These are phyloP conservation scores for Trichoderma arundinaceum DNA, from an alignment of 2,329 filamentous ascomycete genomes.

Conservation along the genomic window DNA sequence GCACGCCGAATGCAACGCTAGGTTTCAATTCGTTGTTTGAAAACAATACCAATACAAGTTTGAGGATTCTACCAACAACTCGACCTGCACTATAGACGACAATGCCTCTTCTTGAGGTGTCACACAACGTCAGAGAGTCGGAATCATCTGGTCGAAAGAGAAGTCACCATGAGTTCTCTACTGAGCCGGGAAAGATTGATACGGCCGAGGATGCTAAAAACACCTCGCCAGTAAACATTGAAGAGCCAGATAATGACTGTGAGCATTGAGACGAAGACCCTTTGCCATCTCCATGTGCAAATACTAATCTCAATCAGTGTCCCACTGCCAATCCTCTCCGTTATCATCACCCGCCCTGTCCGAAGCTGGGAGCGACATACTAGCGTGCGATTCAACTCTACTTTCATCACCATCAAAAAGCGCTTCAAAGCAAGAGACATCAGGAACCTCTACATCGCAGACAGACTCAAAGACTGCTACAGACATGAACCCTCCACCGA, in stretches of 20 bases:
- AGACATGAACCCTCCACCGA: slow-evolving; percentile 44
- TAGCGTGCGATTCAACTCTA: slow-evolving; percentile 46
- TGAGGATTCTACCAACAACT: neutral
- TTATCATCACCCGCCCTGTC: slow-evolving; percentile 46
- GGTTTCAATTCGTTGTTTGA: neutral
- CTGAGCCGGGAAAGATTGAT: slow-evolving; percentile 41
- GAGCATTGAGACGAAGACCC: slow-evolving; percentile 33
- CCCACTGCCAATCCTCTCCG: slow-evolving; percentile 40
- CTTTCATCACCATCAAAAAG: slow-evolving; percentile 43
- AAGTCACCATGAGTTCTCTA: slow-evolving; percentile 53
- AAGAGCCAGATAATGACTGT: slow-evolving; percentile 38
- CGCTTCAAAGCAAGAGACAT: slow-evolving; percentile 32
- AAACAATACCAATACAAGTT: neutral
- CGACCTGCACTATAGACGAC: neutral
- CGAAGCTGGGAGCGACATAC: slow-evolving; percentile 51
- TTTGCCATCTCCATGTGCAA: slow-evolving; percentile 33
- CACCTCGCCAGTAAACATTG: slow-evolving; percentile 31
- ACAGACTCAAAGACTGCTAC: slow-evolving; percentile 35
- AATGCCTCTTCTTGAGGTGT: slow-evolving; percentile 57
- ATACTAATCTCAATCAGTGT: neutral
- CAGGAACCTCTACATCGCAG: slow-evolving; percentile 18
- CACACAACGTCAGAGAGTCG: slow-evolving; percentile 55
- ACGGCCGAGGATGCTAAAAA: slow-evolving; percentile 35
- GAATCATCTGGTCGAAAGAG: slow-evolving; percentile 53
- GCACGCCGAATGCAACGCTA: slow-evolving; percentile 2